Base-by-base conservation (phyloP, 257 asterid species). In the Solanum pinnatisectum region DNA sequence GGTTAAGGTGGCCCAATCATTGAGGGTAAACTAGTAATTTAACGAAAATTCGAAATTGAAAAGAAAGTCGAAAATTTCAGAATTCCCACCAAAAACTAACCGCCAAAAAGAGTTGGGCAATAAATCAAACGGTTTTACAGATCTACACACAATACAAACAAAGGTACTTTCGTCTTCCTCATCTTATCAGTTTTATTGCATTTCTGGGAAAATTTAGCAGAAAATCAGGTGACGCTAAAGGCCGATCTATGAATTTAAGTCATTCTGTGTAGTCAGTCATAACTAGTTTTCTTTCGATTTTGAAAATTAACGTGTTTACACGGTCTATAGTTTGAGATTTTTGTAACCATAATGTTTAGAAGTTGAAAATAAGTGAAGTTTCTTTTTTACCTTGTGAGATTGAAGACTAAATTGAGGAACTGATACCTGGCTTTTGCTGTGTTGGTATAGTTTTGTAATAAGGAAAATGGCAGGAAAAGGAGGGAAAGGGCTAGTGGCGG, bases 401-500 rank as follows among this genome's bases (percentile, higher is more conserved):
- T 44, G 37, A 27, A 44, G 22, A 27, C 35, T 10, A 79, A 79
- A 25, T 32, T 52, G 32, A 78, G 9, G 11, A 1, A 25, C 36
- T 78, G n/a, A 79, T 8, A 44, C 3, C 56, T 27, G 4, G 27
- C 30, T 12, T 49, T 74, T 82, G 10, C 37, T 46, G 67, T 49
- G 18, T 16, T 32, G 23, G 30, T 82, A 35, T 20, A 33, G 70
- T 49, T 32, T 82, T 18, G 20, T 30, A 30, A 67, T 46, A 49
- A 82, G 65, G 71, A 20, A 78, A 85, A 96, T 96, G 99, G 99
- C 99, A 60, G 99, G 99, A 77, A 96, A 96, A 90, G 99, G 99
- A 60, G 99, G 99, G 71, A 96, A 96, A 91, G 99, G 99, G 39
- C 98, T 96, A 18, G 93, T 96, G 60, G 99, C 99, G 8, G 98